Evolutionary conservation across 225 moss, liverwort and hornwort genomes (phyloP).

Genomic region (Anthoceros angustus): DNA sequence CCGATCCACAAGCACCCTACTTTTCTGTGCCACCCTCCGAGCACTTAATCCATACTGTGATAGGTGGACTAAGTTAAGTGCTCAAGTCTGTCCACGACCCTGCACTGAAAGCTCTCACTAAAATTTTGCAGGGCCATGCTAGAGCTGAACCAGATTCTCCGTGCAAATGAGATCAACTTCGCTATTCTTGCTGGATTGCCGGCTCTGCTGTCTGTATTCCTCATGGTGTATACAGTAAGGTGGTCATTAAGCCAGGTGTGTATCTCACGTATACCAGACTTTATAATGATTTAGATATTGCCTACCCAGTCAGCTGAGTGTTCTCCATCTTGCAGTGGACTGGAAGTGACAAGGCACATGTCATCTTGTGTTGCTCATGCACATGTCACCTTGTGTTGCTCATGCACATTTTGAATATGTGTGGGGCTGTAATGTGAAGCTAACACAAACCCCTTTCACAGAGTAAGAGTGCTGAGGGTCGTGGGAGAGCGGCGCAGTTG

Average conservation of each 20-base stretch:
- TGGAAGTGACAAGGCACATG: too few species aligned
- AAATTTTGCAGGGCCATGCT: conserved; percentile 58
- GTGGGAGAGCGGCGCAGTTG: conserved; percentile 73
- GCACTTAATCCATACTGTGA: too few species aligned
- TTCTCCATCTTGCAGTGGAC: too few species aligned
- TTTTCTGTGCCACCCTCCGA: not conserved
- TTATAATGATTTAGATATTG: not conserved
- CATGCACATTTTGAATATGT: not conserved
- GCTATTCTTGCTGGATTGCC: conserved; percentile 87
- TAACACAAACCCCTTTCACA: not conserved
- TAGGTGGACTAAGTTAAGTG: not conserved
- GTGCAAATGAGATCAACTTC: conserved; percentile 97
- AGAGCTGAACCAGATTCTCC: conserved; percentile 87
- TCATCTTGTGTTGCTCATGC: too few species aligned
- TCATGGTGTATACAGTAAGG: conserved; percentile 38
- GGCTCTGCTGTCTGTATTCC: conserved; percentile 36
- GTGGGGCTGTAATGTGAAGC: not conserved
- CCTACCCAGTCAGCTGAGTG: too few species aligned
- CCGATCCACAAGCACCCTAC: not conserved
- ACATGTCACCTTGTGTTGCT: too few species aligned
- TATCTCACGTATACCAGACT: conserved; percentile 6
- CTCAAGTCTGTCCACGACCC: not conserved
- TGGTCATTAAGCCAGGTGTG: conserved; percentile 34
- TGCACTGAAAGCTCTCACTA: not conserved
- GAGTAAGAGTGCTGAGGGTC: conserved; percentile 59